Percentiles rank a stretch among this genome's conserved stretches.
Conservation (phyloP, 306 rosid species). For the Oemleria cerasiformis region DNA sequence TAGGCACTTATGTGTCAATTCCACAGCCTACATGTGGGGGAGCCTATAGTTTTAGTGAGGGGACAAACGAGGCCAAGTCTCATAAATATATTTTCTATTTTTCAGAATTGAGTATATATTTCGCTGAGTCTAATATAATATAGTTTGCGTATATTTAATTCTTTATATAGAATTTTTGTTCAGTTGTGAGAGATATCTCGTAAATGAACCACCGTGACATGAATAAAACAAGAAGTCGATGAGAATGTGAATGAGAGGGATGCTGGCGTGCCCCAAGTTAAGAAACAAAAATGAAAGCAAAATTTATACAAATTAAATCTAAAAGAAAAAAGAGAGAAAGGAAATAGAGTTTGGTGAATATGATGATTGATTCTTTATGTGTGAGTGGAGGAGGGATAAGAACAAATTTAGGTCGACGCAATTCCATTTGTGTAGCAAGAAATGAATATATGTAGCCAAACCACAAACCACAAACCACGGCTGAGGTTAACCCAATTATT, state of each 20-base stretch:
- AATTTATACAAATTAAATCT: background rate
- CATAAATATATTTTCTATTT: background rate
- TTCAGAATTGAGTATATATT: background rate
- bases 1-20: background rate
- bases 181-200: no score
- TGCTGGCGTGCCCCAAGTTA: slow-evolving; percentile 2
- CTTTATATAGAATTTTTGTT: no score
- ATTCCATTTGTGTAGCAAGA: slow-evolving; percentile 32
- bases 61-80: slow-evolving; percentile 10
- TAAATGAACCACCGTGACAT: no score
- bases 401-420: slow-evolving; percentile 28
- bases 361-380: slow-evolving; percentile 28
- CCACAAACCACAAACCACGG: slow-evolving; percentile 20
- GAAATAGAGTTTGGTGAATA: slow-evolving; percentile 13
- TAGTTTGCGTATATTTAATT: no score
- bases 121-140: background rate
- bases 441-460: slow-evolving; percentile 21
- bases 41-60: background rate
- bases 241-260: background rate
- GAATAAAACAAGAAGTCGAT: background rate
- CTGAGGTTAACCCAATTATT: background rate
- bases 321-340: background rate
- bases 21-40: background rate
- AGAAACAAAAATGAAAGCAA: background rate
- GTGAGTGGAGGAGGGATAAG: slow-evolving; percentile 30